Evolutionary conservation across 495 filamentous ascomycete species (phyloP).

Genomic region (Annulohypoxylon bovei): DNA sequence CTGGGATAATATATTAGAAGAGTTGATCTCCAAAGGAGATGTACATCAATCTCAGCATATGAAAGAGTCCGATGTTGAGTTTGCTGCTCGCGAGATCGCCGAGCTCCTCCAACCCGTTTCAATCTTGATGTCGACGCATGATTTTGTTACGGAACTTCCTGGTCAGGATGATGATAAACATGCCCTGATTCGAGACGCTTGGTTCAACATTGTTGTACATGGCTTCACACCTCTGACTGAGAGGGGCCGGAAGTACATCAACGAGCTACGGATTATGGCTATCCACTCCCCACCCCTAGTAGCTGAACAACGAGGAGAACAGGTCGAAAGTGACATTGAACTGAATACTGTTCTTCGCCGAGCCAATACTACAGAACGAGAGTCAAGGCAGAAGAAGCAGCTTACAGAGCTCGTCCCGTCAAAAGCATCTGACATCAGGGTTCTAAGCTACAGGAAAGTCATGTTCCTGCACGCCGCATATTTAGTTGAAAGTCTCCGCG

Average conservation of each 20-base stretch:
- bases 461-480: slow-evolving; percentile 90
- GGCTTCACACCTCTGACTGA: slow-evolving; percentile 80
- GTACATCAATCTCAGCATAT: slow-evolving; percentile 67
- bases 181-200: slow-evolving; percentile 84
- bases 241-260: slow-evolving; percentile 70
- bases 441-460: slow-evolving; percentile 83
- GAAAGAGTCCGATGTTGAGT: slow-evolving; percentile 75
- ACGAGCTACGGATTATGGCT: slow-evolving; percentile 82
- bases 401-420: slow-evolving; percentile 76
- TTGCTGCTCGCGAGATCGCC: slow-evolving; percentile 84
- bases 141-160: slow-evolving; percentile 51
- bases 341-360: slow-evolving; percentile 89
- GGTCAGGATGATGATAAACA: slow-evolving; percentile 68
- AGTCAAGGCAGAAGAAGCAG: slow-evolving; percentile 79
- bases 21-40: slow-evolving; percentile 90
- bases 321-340: slow-evolving; percentile 93
- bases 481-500: slow-evolving; percentile 84
- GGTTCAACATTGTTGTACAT: slow-evolving; percentile 97
- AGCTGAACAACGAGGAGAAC: slow-evolving; percentile 82
- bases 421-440: slow-evolving; percentile 78
- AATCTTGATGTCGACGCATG: slow-evolving; percentile 70
- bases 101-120: slow-evolving; percentile 86
- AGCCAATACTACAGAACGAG: slow-evolving; percentile 78
- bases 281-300: slow-evolving; percentile 86
- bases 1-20: slow-evolving; percentile 82